Percentiles rank a stretch among this genome's conserved stretches.
Evolutionary conservation across 352 stramenopile species (phyloP).

Genomic region (Elongisporangium undulatum): DNA sequence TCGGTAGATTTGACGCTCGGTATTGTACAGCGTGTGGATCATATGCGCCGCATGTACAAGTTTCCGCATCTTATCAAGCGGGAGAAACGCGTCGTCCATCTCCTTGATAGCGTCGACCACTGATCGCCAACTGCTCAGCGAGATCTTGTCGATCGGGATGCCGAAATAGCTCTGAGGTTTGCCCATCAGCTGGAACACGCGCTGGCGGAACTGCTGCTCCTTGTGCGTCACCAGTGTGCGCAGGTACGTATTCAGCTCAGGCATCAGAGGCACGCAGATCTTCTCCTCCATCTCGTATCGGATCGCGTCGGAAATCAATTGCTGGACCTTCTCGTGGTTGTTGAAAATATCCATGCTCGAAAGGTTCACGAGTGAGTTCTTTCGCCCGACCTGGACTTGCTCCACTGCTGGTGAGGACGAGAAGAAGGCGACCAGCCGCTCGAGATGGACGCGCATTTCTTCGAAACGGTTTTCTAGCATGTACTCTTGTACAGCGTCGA

Average conservation of each 20-base stretch:
- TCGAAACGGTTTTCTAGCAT: constrained; percentile 84
- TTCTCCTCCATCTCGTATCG: constrained; percentile 79
- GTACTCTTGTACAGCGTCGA: constrained; percentile 82
- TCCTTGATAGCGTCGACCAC: constrained; percentile 79
- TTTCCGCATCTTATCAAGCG: constrained; percentile 82
- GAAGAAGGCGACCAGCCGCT: constrained; percentile 54
- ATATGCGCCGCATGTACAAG: constrained; percentile 63
- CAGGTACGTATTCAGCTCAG: constrained; percentile 39
- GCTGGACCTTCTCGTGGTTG: constrained; percentile 71
- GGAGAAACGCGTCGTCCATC: constrained; percentile 77
- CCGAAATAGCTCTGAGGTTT: constrained; percentile 83
- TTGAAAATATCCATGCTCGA: constrained; percentile 50
- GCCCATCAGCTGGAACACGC: constrained; percentile 53
- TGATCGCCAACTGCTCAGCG: constrained; percentile 63
- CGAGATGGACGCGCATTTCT: constrained; percentile 65
- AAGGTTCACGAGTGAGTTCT: constrained; percentile 68
- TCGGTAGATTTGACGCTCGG: constrained; percentile 48
- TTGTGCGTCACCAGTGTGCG: constrained; percentile 49
- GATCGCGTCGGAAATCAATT: constrained; percentile 78
- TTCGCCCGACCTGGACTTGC: constrained; percentile 22
- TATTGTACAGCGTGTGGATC: constrained; percentile 69
- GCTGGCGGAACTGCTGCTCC: constrained; percentile 70
- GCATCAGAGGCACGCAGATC: constrained; percentile 78
- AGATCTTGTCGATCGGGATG: constrained; percentile 75
- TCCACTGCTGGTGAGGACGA: constrained; percentile 8